Base-by-base conservation (phyloP, 257 asterid species). In the Cynanchum wilfordii region DNA sequence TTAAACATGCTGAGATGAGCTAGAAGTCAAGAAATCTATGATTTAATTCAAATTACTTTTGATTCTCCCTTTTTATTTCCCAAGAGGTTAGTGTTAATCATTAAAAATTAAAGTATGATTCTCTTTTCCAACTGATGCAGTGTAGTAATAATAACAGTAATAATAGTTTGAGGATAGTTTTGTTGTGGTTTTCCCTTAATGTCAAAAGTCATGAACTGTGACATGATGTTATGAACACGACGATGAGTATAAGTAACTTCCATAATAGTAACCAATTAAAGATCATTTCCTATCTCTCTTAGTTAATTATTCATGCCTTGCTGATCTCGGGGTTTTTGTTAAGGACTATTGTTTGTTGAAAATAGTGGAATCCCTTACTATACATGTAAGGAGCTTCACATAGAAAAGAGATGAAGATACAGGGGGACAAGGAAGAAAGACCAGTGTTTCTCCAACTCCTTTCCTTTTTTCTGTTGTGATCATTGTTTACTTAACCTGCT, bases 401-500 rank as follows among this genome's bases (percentile, higher is more conserved):
- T 45, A 36, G 7, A 36, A 64, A 17, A n/a, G 69, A 2, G n/a
- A 64, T 33, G 5, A 29, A 30, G 44, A 29, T 58, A 47, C 19
- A 11, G 2, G 49, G 49, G 40, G 29, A 30, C 30, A 36, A 50
- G 27, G 49, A 69, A 24, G 63, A n/a, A 20, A 19, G 29, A 73
- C n/a, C 42, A 12, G 42, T 24, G 30, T 17, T 70, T 8, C 27
- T 66, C 42, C 56, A 24, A n/a, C 22, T 36, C 49, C 40, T 70
- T 4, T 58, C 12, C 38, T 2, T n/a, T 59, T 49, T 5, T 7
- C 15, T 52, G 29, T 73, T 54, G 38, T 70, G 74, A 58, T 71
- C 75, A 70, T 78, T 74, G 86, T 84, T 79, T 80, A 57, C 91
- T 88, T 93, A 83, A 89, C 82, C 58, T 74, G 70, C 80, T 72